A percentile compares a stretch with the other conserved stretches of the same genome.
phyloP scores from a whole-genome alignment of 2,329 filamentous ascomycete species.

The Fusarium sp. region DNA sequence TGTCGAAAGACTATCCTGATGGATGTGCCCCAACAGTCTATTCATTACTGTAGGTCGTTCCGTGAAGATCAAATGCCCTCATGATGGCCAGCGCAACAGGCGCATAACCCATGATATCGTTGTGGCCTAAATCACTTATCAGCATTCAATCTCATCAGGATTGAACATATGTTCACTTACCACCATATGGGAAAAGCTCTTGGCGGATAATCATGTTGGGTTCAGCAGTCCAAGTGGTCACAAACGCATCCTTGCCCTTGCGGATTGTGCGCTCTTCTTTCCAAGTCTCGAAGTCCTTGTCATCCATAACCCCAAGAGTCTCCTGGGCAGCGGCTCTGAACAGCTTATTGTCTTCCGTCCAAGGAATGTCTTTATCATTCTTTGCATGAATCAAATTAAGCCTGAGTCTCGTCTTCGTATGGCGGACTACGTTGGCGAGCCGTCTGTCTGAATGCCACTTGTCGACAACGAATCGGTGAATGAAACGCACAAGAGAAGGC shows the following conservation, averaged over 20 bases:
- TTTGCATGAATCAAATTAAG: conserved; percentile 81
- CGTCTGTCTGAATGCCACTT: conserved; percentile 80
- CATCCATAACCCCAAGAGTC: conserved; percentile 50
- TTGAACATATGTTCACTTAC: conserved; percentile 49
- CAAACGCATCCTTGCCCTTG: conserved; percentile 58
- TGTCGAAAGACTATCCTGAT: background rate
- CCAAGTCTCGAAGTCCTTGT: conserved; percentile 52
- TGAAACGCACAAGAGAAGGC: conserved; percentile 68
- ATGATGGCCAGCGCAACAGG: conserved; percentile 71
- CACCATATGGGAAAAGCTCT: conserved; percentile 64
- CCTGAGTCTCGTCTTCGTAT: conserved; percentile 64
- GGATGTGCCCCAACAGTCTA: background rate
- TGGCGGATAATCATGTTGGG: conserved; percentile 61
- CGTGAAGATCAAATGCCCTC: conserved; percentile 66
- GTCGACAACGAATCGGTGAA: conserved; percentile 76
- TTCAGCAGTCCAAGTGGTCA: conserved; percentile 55
- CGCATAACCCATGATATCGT: conserved; percentile 72
- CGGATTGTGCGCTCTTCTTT: conserved; percentile 57
- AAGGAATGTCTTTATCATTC: conserved; percentile 86
- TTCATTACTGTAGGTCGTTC: conserved; percentile 42
- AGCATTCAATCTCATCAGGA: background rate
- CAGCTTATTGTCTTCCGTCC: conserved; percentile 71
- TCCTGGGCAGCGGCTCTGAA: conserved; percentile 69
- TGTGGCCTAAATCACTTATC: conserved; percentile 65
- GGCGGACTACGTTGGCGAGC: conserved; percentile 64